phyloP scores from a whole-genome alignment of 352 stramenopile genomes.

The Pythium phragmitis region DNA sequence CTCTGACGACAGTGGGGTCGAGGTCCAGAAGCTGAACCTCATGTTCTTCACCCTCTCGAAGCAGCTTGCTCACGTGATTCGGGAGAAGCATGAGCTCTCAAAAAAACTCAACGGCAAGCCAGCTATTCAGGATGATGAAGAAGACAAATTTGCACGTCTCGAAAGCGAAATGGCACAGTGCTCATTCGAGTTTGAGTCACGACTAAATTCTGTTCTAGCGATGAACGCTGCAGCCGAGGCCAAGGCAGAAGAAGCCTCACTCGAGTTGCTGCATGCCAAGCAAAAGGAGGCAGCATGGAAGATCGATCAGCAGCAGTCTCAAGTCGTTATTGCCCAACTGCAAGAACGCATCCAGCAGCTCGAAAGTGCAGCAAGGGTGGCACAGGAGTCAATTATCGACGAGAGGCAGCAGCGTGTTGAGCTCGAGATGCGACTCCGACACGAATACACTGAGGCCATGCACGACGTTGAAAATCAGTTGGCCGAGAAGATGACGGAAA shows the following conservation, averaged over 20 bases:
- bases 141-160: conserved; percentile 36
- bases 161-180: conserved; percentile 47
- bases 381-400: conserved; percentile 26
- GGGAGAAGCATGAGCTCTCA: conserved; percentile 76
- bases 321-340: conserved; percentile 35
- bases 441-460: not conserved
- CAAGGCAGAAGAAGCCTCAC: conserved; percentile 39
- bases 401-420: conserved; percentile 33
- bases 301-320: conserved; percentile 41
- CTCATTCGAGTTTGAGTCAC: conserved; percentile 42
- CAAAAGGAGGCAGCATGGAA: conserved; percentile 61
- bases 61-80: conserved; percentile 64
- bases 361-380: conserved; percentile 29
- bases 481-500: conserved; percentile 19
- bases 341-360: conserved; percentile 25
- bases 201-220: conserved; percentile 36
- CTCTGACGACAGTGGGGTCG: conserved; percentile 21
- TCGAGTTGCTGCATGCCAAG: conserved; percentile 61
- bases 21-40: conserved; percentile 64
- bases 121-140: conserved; percentile 15
- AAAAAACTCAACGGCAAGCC: conserved; percentile 34
- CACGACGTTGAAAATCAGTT: conserved; percentile 12
- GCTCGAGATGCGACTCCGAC: conserved; percentile 11
- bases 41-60: conserved; percentile 65
- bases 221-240: conserved; percentile 40